A percentile compares a stretch with the other conserved stretches of the same genome.
phyloP scores from a whole-genome alignment of 2,329 filamentous ascomycete genomes.

The Alternaria sp. region DNA sequence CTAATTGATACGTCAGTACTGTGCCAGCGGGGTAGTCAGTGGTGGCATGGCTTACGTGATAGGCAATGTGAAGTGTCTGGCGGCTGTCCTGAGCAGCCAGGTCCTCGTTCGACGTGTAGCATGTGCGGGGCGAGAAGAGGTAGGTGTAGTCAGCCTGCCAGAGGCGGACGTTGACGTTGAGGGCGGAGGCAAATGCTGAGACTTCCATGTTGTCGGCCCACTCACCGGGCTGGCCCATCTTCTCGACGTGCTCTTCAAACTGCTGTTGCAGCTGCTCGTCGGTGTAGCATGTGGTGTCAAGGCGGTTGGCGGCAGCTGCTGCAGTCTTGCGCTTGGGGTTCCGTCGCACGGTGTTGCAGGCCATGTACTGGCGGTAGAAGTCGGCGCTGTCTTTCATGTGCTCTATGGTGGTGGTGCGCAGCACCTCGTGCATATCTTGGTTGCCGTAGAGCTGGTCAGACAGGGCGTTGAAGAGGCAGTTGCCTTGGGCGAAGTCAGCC shows the following conservation, averaged over 20 bases:
- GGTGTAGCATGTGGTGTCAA: slow-evolving; percentile 57
- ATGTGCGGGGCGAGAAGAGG: slow-evolving; percentile 54
- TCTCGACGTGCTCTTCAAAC: slow-evolving; percentile 62
- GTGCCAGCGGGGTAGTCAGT: neutral
- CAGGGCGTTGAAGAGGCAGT: slow-evolving; percentile 72
- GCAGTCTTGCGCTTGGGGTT: slow-evolving; percentile 64
- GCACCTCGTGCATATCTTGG: slow-evolving; percentile 62
- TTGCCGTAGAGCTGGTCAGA: slow-evolving; percentile 71
- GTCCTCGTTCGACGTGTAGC: slow-evolving; percentile 30
- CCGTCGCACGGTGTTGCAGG: slow-evolving; percentile 60
- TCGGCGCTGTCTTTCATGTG: slow-evolving; percentile 67
- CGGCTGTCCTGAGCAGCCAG: slow-evolving; percentile 42
- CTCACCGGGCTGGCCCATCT: slow-evolving; percentile 65
- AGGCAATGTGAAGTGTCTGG: slow-evolving; percentile 63
- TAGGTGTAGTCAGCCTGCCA: slow-evolving; percentile 62
- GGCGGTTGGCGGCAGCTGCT: slow-evolving; percentile 51
- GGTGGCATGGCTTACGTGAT: slow-evolving; percentile 59
- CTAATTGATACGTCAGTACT: slow-evolving; percentile 47
- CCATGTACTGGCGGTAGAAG: slow-evolving; percentile 70
- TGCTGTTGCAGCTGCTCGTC: slow-evolving; percentile 59
- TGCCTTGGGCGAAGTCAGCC: slow-evolving; percentile 57
- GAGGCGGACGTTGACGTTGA: slow-evolving; percentile 67
- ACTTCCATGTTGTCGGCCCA: slow-evolving; percentile 74
- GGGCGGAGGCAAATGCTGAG: slow-evolving; percentile 68
- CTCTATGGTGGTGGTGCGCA: slow-evolving; percentile 64